Evolutionary conservation across 805 yeast genomes (phyloP).

Genomic region (Teunomyces aglyptinius): DNA sequence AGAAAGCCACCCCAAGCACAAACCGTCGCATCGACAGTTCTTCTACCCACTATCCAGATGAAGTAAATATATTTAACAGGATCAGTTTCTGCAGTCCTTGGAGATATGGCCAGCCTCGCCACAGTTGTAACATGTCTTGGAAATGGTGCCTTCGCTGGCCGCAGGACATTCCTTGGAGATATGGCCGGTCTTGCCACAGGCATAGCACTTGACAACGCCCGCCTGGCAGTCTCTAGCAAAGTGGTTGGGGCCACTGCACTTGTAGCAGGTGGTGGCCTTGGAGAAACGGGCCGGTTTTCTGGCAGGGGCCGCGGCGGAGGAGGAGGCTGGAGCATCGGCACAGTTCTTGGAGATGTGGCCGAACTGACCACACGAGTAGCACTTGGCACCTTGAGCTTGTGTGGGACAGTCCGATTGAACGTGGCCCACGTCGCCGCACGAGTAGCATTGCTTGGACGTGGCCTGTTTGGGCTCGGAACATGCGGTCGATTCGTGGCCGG

Average conservation of each 20-base stretch:
- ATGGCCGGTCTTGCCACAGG: constrained; percentile 90
- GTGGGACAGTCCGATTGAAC: constrained; percentile 80
- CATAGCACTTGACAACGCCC: constrained; percentile 75
- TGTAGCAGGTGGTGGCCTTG: constrained; percentile 66
- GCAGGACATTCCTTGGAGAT: constrained; percentile 78
- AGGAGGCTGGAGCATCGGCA: constrained; percentile 25
- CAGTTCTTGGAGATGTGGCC: constrained; percentile 87
- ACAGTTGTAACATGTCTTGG: constrained; percentile 71
- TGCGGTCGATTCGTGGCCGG: constrained; percentile 86
- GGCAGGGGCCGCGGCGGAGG: constrained; percentile 19
- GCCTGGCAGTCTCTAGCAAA: constrained; percentile 88
- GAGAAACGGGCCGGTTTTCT: constrained; percentile 17
- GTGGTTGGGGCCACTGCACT: constrained; percentile 92
- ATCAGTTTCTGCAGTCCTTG: constrained; percentile 64
- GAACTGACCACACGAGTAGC: constrained; percentile 73
- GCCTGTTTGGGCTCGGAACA: constrained; percentile 88
- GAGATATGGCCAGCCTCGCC: constrained; percentile 85
- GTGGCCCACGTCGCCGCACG: constrained; percentile 90
- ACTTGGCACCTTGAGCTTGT: constrained; percentile 64
- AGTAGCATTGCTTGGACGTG: constrained; percentile 85
- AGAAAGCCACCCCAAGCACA: too few relatives aligned
- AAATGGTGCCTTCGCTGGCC: constrained; percentile 43
- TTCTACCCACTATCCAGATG: too few relatives aligned
- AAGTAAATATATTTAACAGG: too few relatives aligned
- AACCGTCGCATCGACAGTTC: too few relatives aligned